Base-by-base conservation (phyloP, 805 yeast species). In the Myxozyma nipponensis region DNA sequence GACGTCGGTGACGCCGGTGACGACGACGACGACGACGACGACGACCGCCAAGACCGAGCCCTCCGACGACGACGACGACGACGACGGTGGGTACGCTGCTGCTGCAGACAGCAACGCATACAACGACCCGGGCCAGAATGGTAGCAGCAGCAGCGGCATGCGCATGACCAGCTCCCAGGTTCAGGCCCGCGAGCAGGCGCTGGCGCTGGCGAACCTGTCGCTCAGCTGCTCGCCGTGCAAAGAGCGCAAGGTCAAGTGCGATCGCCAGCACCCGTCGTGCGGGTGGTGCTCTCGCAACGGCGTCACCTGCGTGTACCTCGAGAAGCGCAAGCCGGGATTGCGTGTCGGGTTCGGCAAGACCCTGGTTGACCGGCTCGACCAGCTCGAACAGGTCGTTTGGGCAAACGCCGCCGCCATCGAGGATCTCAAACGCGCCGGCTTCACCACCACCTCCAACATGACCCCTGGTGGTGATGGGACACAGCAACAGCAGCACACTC, bases 241-340 rank as follows among this genome's bases (percentile, higher is more conserved):
- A 41, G 43, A 41, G 15, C 53, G 63, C 10, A 59, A 59, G 44
- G 63, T 59, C 17, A 44, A 50, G 21, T 59, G 63, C 46, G 59
- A 58, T 44, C 42, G 58, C 26, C 44, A 28, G 4, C 52, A 56
- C 43, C 63, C 63, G 9, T 24, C 55, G 36, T 60, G 63, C 38
- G 57, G 54, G 18, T 46, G 58, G 54, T 60, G 63, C 46, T 32
- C 36, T 17, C 40, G 44, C 38, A 54, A 57, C 38, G 9, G 21
- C 19, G 19, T 18, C 7, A 18, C 46, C 22, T 61, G 64, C 39
- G 49, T 51, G 30, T 60, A 61, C 46, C 35, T 47, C 19, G 59
- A 50, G 19, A 61, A 59, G 37, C 53, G 53, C 28, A 60, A 58
- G 35, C 64, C 64, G 4, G 64, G 64, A 3, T 50, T 61, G 38